These are phyloP conservation scores for Glycine latifolia DNA, from an alignment of 306 rosid genomes.

Conservation along the genomic window DNA sequence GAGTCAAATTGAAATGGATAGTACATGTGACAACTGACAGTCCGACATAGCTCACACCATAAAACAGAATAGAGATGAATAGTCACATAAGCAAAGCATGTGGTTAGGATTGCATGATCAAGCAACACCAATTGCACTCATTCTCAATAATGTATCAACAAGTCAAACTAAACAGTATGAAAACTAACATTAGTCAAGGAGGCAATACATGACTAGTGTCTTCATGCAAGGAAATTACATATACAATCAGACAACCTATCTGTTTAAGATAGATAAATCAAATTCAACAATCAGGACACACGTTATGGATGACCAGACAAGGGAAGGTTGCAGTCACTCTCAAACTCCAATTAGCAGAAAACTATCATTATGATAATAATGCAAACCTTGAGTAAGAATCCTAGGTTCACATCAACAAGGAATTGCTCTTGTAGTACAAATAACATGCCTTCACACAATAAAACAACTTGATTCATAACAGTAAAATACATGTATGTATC, in stretches of 20 bases:
- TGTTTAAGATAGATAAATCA: constrained; percentile 13
- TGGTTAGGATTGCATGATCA: constrained; percentile 20
- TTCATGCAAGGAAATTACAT: constrained; percentile 1
- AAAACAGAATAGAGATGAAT: background rate
- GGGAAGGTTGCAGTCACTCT: background rate
- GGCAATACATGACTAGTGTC: background rate
- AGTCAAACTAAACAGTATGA: constrained; percentile 9
- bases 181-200: background rate
- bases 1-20: constrained; percentile 6
- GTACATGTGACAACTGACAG: background rate
- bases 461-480: no score
- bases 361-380: background rate
- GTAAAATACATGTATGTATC: background rate
- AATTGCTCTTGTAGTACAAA: constrained; percentile 17
- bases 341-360: background rate
- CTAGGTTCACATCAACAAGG: constrained; percentile 19
- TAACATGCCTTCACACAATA: background rate
- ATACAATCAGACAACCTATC: background rate
- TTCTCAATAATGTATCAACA: constrained; percentile 10
- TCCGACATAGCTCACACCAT: constrained; percentile 1
- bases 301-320: constrained; percentile 22
- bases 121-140: constrained; percentile 22
- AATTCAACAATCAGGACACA: background rate
- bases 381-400: constrained; percentile 13
- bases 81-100: constrained; percentile 5